Evolutionary conservation across 768 basidiomycete genomes (phyloP).

Genomic region (Termitomyces sp.): DNA sequence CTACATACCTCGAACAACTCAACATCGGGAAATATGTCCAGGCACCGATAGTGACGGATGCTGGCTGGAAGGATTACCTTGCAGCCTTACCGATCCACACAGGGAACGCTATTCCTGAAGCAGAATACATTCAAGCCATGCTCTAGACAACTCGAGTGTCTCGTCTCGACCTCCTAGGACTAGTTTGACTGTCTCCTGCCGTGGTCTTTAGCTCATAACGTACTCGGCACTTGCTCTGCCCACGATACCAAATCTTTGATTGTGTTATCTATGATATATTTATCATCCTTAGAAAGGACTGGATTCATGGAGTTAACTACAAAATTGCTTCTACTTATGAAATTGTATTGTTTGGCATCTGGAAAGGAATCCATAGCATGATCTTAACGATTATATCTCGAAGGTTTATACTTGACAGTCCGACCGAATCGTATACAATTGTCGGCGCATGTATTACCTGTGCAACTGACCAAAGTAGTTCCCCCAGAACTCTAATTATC

Average conservation of each 20-base stretch:
- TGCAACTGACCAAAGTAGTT: neutral
- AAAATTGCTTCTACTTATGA: neutral
- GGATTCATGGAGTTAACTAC: neutral
- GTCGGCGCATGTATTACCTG: too few species aligned
- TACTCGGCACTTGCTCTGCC: neutral
- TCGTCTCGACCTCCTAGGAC: neutral
- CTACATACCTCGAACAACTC: conserved; percentile 35
- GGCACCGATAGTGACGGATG: conserved; percentile 50
- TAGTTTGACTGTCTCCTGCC: neutral
- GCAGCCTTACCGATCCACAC: conserved; percentile 33
- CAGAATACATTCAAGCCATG: conserved; percentile 37
- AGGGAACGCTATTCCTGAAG: conserved; percentile 33
- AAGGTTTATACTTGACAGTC: neutral
- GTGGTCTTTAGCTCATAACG: neutral
- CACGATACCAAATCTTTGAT: neutral
- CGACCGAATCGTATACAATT: neutral
- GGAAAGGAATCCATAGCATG: neutral
- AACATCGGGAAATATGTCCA: conserved; percentile 44
- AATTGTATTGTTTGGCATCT: neutral
- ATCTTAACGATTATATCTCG: neutral
- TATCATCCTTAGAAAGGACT: neutral
- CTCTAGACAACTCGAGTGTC: conserved; percentile 23
- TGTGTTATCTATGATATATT: conserved; percentile 2
- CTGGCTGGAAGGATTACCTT: conserved; percentile 43
- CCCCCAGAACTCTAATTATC: neutral